Conservation (phyloP, 148 eudicot genomes). For the Rheum nobile region DNA sequence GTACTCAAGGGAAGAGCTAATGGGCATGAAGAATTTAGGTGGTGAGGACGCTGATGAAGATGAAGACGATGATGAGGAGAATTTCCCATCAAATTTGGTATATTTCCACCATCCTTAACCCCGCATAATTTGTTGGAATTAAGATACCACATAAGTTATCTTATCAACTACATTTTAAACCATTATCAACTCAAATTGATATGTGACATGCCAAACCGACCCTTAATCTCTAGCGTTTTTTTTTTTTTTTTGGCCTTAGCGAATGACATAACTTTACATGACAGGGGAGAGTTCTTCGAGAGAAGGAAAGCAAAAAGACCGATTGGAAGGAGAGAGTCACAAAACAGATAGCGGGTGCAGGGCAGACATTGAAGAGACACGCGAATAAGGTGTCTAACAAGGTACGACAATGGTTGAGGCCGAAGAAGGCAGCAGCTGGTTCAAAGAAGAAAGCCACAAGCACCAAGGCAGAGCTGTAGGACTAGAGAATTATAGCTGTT, state of each 20-base stretch:
- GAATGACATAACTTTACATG: constrained; percentile 11
- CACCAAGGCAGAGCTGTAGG: constrained; percentile 46
- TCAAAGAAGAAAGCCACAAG: constrained; percentile 39
- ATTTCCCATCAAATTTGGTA: constrained; percentile 71
- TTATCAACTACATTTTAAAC: too few species aligned
- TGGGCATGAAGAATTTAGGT: constrained; percentile 53
- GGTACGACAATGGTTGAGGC: constrained; percentile 56
- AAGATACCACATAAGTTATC: too few species aligned
- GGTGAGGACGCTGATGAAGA: constrained; percentile 57
- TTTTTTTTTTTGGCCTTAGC: not conserved
- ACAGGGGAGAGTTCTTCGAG: constrained; percentile 61
- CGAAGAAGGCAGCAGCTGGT: constrained; percentile 20
- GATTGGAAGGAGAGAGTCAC: constrained; percentile 65
- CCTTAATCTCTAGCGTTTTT: not conserved
- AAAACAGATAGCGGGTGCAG: constrained; percentile 27
- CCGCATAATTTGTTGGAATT: too few species aligned
- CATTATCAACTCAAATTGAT: too few species aligned
- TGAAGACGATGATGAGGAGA: constrained; percentile 52
- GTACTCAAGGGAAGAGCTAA: constrained; percentile 90
- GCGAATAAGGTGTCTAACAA: constrained; percentile 30
- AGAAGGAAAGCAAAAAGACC: constrained; percentile 29
- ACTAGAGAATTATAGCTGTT: not conserved
- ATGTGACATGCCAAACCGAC: too few species aligned
- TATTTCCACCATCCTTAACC: too few species aligned
- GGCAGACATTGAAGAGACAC: constrained; percentile 39